Base-by-base conservation (phyloP, 306 rosid species). In the Mucuna pruriens region DNA sequence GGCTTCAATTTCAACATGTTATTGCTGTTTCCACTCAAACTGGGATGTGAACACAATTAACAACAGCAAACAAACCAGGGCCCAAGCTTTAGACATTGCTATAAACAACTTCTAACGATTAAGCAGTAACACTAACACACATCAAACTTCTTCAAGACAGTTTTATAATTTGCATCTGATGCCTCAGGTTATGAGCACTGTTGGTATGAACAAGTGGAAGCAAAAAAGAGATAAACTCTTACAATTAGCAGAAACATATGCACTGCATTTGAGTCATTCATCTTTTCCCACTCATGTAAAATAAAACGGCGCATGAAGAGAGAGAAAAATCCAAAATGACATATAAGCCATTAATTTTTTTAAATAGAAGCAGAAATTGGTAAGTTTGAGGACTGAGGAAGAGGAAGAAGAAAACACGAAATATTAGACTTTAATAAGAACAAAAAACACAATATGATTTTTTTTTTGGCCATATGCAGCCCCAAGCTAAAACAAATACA, bases 1-100 rank as follows among this genome's bases (percentile, higher is more conserved):
- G 11, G 76, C 82, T 82, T 90, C 88, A 48, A 77, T 70, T 34
- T 86, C 94, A 77, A 74, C 78, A 54, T 83, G 90, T 63, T 83
- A 84, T 71, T 87, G 92, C 52, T 84, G 89, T 83, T 88, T 88
- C 94, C 94, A 90, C 84, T 90, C 94, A 7, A 90, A 81, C 80
- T 90, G 90, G 3, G 94, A 90, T 0, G 90, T 86, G 84, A 90
- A 86, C 34, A 90, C 84, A 16, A 90, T 84, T 40, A 90, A 38
- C 81, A 88, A 80, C 49, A 90, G 86, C 79, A 90, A 81, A 77
- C 91, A 90, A 70, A 88, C 88, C 73, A 85, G 86, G 12, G 84
- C 85, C 91, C 94, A 90, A 9, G 90, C 89, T 78, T 88, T 85
- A 13, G 91, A 83, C 89, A 90, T 90, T 62, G 77, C 83, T 26